Percentiles rank a stretch among this genome's conserved stretches.
Conservation (phyloP, 768 basidiomycete genomes). For the Glaciozyma martinii region DNA sequence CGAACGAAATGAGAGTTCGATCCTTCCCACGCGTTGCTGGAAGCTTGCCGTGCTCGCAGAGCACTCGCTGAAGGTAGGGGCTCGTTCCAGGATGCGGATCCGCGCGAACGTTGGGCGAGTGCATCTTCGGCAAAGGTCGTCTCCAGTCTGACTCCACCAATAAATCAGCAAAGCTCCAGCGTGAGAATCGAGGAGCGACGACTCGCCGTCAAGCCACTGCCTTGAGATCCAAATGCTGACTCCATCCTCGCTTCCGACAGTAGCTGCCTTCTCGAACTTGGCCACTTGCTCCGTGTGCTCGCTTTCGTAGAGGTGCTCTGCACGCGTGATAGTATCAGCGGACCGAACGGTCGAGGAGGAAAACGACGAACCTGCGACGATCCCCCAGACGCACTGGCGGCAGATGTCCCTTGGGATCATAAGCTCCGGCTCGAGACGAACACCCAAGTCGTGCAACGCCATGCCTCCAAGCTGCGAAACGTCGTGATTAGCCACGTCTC, state of each 20-base stretch:
- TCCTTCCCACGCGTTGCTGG: conserved; percentile 47
- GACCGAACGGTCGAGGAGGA: not conserved
- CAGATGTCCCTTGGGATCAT: conserved; percentile 51
- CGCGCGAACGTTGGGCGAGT: conserved; percentile 41
- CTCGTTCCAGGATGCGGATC: conserved; percentile 62
- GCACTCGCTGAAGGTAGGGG: conserved; percentile 53
- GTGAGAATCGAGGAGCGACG: not conserved
- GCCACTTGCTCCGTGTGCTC: conserved; percentile 3
- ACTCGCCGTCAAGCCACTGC: conserved; percentile 62
- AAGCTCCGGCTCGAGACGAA: conserved; percentile 47
- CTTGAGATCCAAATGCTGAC: conserved; percentile 77
- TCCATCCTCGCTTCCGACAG: conserved; percentile 40
- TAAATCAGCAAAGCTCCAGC: not conserved
- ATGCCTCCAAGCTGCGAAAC: conserved; percentile 12
- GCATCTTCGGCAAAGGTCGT: conserved; percentile 65
- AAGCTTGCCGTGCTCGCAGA: conserved; percentile 62
- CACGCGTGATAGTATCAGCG: too few species aligned
- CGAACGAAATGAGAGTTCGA: conserved; percentile 55
- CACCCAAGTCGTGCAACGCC: conserved; percentile 45
- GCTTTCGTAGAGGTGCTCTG: conserved; percentile 10
- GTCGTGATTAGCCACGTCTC: not conserved
- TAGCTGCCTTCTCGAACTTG: not conserved
- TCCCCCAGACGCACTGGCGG: conserved; percentile 49
- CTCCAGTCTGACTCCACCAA: conserved; percentile 58
- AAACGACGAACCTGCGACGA: conserved; percentile 9